phyloP scores from a whole-genome alignment of 2,329 filamentous ascomycete species.

The Claviceps fusiformis region DNA sequence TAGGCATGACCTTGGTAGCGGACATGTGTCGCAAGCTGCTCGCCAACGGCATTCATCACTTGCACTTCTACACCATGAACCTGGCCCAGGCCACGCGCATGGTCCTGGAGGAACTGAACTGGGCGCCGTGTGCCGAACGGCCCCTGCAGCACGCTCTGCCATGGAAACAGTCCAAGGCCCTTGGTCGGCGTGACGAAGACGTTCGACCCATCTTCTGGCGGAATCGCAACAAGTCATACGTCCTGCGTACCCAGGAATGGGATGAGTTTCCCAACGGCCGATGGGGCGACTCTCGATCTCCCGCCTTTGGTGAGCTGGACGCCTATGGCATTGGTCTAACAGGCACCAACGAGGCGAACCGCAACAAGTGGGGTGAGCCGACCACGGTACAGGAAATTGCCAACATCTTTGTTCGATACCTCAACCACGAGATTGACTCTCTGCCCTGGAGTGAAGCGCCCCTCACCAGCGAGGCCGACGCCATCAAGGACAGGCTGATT shows the following conservation, averaged over 20 bases:
- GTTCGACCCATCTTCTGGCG: slow-evolving; percentile 98
- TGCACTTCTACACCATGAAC: slow-evolving; percentile 99
- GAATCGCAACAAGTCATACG: slow-evolving; percentile 90
- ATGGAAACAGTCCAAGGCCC: slow-evolving; percentile 87
- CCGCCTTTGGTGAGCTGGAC: slow-evolving; percentile 90
- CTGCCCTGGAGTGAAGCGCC: slow-evolving; percentile 90
- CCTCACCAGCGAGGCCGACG: slow-evolving; percentile 68
- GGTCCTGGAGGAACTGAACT: slow-evolving; percentile 78
- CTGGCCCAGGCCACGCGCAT: slow-evolving; percentile 85
- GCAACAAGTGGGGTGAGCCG: slow-evolving; percentile 87
- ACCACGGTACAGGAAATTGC: slow-evolving; percentile 67
- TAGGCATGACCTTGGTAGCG: slow-evolving; percentile 76
- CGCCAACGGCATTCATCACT: slow-evolving; percentile 65
- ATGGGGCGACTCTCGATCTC: slow-evolving; percentile 94
- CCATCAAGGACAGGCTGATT: slow-evolving; percentile 64
- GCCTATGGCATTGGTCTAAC: slow-evolving; percentile 88
- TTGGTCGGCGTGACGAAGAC: slow-evolving; percentile 82
- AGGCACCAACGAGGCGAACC: slow-evolving; percentile 90
- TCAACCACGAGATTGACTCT: slow-evolving; percentile 65
- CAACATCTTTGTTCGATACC: slow-evolving; percentile 71
- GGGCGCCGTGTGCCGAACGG: slow-evolving; percentile 64
- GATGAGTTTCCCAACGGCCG: slow-evolving; percentile 97
- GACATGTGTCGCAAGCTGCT: slow-evolving; percentile 83
- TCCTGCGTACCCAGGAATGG: slow-evolving; percentile 93
- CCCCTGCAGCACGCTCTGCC: slow-evolving; percentile 83